Evolutionary conservation across 2,329 filamentous ascomycete species (phyloP), one percentile per base, ranked within the genome.

Genomic region (Paecilomyces fulvus): DNA sequence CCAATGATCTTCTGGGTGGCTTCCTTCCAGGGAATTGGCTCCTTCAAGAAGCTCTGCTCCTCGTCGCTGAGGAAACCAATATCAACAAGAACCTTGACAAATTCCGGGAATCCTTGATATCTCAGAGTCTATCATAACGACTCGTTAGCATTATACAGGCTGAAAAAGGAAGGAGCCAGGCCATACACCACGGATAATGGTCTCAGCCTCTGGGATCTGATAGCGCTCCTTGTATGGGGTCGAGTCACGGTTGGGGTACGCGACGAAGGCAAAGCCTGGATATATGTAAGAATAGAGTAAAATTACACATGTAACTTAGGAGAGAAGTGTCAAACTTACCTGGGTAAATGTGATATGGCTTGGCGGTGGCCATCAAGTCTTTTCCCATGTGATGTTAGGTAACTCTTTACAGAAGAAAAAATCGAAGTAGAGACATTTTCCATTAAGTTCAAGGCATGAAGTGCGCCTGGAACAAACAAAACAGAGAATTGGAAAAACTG

Each of bases 171-270:
- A 37, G n/a, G 33, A 14, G 14, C 33, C 14, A 37, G n/a, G 1
- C 12, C 33, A 4, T n/a, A 37, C 33, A 60, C 89, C 89, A 53
- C 90, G 83, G 71, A 96, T 80, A 66, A 96, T 84, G 53, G 89
- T 96, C 75, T 95, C 76, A 12, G 90, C 90, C 78, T 97, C 92
- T 53, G 92, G 91, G 68, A 96, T 96, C 74, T 84, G 77, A 82
- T 96, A 96, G 60, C 89, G 85, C 80, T 95, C 87, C 70, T 85
- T 86, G 84, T 94, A 97, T 8, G 83, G 80, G 14, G 89, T 94
- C 20, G 86, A 92, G 76, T 97, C 92, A 65, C 92, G 82, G 84
- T 97, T 97, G 57, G 89, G 88, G 77, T 97, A 97, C 48, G 88
- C 90, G 64, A 96, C 91, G 66, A 95, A 92, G 53, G 88, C 86